A percentile compares a stretch with the other conserved stretches of the same genome.
Conservation (phyloP, 805 yeast species). For the Metschnikowia bowlesiae region DNA sequence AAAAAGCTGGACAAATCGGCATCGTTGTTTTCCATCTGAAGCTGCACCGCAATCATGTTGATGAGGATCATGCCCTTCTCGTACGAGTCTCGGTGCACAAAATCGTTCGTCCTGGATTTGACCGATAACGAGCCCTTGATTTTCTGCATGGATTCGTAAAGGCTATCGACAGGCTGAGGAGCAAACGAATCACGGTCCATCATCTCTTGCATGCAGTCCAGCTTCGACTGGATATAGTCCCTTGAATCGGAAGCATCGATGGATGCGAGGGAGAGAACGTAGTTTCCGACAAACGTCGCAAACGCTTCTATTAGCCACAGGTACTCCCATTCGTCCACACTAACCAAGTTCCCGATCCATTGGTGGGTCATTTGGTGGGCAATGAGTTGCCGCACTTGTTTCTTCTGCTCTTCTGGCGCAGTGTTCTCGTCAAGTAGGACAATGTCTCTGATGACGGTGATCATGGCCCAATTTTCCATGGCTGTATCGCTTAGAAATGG, state of each 20-base stretch:
- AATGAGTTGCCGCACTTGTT: conserved; percentile 48
- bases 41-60: conserved; percentile 47
- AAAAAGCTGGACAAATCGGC: conserved; percentile 27
- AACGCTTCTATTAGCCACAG: conserved; percentile 76
- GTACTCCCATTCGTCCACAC: conserved; percentile 64
- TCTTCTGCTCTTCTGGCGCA: conserved; percentile 22
- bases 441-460: conserved; percentile 55
- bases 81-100: conserved; percentile 50
- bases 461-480: conserved; percentile 74
- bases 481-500: conserved; percentile 76
- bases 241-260: conserved; percentile 12
- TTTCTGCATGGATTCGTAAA: conserved; percentile 28
- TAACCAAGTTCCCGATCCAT: conserved; percentile 68
- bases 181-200: conserved; percentile 35
- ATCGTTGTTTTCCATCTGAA: conserved; percentile 25
- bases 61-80: conserved; percentile 57
- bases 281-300: conserved; percentile 68
- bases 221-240: conserved; percentile 12
- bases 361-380: conserved; percentile 77
- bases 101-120: conserved; percentile 33
- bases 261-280: conserved; percentile 26
- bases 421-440: conserved; percentile 22
- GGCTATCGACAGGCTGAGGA: conserved; percentile 28
- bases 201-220: conserved; percentile 22
- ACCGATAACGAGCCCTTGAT: conserved; percentile 22